These are phyloP conservation scores for Kodamaea kaohsiungensis DNA, from an alignment of 805 yeast species.

Conservation along the genomic window DNA sequence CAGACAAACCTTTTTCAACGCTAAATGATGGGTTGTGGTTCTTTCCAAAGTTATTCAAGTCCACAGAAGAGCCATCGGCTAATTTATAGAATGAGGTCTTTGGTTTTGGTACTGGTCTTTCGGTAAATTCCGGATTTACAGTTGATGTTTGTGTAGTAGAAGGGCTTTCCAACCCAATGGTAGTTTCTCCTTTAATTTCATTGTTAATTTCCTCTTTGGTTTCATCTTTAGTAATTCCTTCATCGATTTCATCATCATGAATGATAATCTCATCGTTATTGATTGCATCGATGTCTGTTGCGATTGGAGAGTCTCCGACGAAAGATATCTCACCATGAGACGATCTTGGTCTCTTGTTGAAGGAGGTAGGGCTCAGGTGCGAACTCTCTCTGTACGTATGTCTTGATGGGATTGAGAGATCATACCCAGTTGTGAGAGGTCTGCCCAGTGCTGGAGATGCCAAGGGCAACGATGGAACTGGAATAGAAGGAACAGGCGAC, in stretches of 20 bases:
- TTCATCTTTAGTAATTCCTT: neutral
- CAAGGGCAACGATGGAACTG: constrained; percentile 4
- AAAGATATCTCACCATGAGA: constrained; percentile 7
- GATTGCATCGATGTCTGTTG: neutral
- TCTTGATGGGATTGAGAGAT: neutral
- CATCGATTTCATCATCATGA: neutral
- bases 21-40: constrained; percentile 39
- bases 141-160: neutral
- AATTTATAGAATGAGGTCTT: constrained; percentile 12
- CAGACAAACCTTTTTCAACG: constrained; percentile 15
- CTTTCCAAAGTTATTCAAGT: constrained; percentile 42
- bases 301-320: constrained; percentile 2
- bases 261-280: neutral
- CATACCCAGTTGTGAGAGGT: neutral
- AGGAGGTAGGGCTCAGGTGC: neutral
- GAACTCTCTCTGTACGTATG: neutral
- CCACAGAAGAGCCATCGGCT: constrained; percentile 37
- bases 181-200: neutral
- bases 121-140: neutral
- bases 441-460: constrained; percentile 5
- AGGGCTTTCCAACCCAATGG: neutral
- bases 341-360: constrained; percentile 2
- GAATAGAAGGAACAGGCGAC: constrained; percentile 6
- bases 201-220: neutral
- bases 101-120: neutral